Evolutionary conservation across 164 flowering plant species (phyloP).

Genomic region (Annona squamosa): DNA sequence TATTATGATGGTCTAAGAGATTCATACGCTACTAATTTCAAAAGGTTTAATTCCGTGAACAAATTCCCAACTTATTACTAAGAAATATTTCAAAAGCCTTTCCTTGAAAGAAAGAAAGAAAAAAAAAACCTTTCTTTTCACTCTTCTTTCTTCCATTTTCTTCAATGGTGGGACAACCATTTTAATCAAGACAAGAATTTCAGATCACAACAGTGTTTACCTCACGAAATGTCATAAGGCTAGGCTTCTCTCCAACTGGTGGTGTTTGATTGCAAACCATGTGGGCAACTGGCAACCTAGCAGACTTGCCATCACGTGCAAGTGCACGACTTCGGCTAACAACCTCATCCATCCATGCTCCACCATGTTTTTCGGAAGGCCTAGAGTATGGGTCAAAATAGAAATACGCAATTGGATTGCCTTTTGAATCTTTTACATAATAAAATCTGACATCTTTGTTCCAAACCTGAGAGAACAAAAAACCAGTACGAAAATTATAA

Average conservation of each 20-base stretch:
- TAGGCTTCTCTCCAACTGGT: conserved; percentile 89
- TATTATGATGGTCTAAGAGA: too few species aligned
- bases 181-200: neutral
- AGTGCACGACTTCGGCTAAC: conserved; percentile 74
- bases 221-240: conserved; percentile 98
- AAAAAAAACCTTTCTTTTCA: too few species aligned
- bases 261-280: conserved; percentile 99
- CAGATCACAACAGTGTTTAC: conserved; percentile 25
- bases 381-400: conserved; percentile 97
- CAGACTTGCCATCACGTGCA: conserved; percentile 61
- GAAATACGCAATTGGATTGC: conserved; percentile 81
- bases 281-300: conserved; percentile 91
- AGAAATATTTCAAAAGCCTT: too few species aligned
- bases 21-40: neutral
- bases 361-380: conserved; percentile 91
- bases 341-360: conserved; percentile 99
- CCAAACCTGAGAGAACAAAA: conserved; percentile 61
- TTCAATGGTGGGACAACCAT: neutral
- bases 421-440: conserved; percentile 69
- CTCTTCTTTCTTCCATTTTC: too few species aligned
- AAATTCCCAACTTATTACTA: too few species aligned
- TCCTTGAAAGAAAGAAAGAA: too few species aligned
- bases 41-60: neutral
- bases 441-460: conserved; percentile 78
- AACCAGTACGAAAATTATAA: neutral